Base-by-base conservation (phyloP, 768 basidiomycete species). In the Crepidotus variabilis region DNA sequence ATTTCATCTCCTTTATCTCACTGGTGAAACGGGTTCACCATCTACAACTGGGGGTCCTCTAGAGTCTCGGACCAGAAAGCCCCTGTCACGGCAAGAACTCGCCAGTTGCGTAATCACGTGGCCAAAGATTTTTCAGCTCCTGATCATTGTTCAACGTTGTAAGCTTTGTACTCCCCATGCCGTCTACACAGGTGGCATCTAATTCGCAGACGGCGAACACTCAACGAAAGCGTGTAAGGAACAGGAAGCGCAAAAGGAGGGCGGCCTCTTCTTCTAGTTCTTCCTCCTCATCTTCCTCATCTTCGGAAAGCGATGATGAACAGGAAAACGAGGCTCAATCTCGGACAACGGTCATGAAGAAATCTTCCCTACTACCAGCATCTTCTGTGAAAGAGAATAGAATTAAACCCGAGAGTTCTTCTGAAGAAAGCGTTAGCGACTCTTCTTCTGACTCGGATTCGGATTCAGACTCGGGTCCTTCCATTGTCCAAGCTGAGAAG, bases 231-330 rank as follows among this genome's bases (percentile, higher is more conserved):
- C 73, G 78, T 61, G 82, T 79, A 67, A 68, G 81, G 50, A 75
- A 69, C 33, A 74, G 82, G 58, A 84, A 85, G 63, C 72, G 82
- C 16, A 83, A 83, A 60, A 74, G 81, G 74, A 76, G 80, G 51
- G 71, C 78, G 9, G 71, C 65, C 0, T 79, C 75, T 0, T 71
- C 75, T 8, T 72, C 73, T 1, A 75, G 74, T 1, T 77, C 76
- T 1, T 72, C 72, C 0, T 80, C 77, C 18, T 74, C 68, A 1
- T 81, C 77, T 9, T 73, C 71, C 1, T 76, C 75, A 2, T 73
- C 72, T 2, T 69, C 69, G 23, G 72, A 74, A 5, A 56, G 48
- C 49, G 62, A 62, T 47, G 63, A 65, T 45, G 63, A 64, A 24
- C n/a, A 34, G 2, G 53, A 51, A 14, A 39, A 46, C n/a, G 49